Percentiles rank a stretch among this genome's conserved stretches.
These are phyloP conservation scores for Clavariopsis aquatica DNA, from an alignment of 495 filamentous ascomycete genomes.

Conservation along the genomic window DNA sequence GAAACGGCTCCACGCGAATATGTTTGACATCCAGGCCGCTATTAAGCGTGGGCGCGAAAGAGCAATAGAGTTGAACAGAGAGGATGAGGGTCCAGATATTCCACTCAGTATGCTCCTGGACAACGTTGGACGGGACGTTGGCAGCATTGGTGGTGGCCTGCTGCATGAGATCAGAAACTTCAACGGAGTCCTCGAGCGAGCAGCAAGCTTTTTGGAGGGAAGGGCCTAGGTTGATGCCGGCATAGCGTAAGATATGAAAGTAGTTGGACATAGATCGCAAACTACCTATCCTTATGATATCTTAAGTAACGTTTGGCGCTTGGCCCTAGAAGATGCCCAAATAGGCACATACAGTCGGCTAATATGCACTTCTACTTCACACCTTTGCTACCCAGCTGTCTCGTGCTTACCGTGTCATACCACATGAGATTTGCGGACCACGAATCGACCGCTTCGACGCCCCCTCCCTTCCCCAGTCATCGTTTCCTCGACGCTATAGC, in stretches of 20 bases:
- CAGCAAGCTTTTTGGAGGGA: conserved; percentile 28
- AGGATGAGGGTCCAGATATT: conserved; percentile 31
- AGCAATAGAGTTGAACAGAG: conserved; percentile 19
- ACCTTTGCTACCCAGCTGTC: too few relatives aligned
- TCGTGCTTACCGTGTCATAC: too few relatives aligned
- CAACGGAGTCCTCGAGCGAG: conserved; percentile 28
- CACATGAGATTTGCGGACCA: too few relatives aligned
- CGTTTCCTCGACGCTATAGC: too few relatives aligned
- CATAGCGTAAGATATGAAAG: too few relatives aligned
- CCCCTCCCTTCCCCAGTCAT: too few relatives aligned
- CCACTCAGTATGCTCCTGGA: conserved; percentile 32
- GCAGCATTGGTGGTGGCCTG: conserved; percentile 18
- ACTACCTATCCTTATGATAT: background rate
- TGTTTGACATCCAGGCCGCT: conserved; percentile 34
- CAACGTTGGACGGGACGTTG: conserved; percentile 15
- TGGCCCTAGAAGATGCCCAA: too few relatives aligned
- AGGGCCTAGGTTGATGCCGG: conserved; percentile 3
- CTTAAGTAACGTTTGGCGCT: too few relatives aligned
- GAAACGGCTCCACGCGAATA: conserved; percentile 20
- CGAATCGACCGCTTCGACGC: too few relatives aligned
- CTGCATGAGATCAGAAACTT: conserved; percentile 15
- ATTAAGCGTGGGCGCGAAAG: conserved; percentile 21
- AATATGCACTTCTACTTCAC: too few relatives aligned
- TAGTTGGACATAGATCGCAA: background rate
- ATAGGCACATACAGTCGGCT: too few relatives aligned